Conservation (phyloP, 169 alveolate species). For the Plasmodium berghei region DNA sequence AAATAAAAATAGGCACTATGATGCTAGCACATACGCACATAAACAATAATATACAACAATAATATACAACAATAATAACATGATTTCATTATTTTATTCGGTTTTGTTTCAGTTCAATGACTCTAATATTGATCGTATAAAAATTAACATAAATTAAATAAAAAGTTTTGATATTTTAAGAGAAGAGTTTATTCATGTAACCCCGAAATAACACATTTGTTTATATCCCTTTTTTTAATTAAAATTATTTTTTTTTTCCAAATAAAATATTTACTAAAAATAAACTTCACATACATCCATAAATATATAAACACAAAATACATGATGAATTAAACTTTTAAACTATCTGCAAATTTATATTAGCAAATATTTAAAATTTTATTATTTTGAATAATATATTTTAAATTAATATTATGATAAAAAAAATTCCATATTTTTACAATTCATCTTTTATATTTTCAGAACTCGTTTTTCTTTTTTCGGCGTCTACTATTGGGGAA, state of each 20-base stretch:
- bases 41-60: not conserved
- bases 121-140: slow-evolving; percentile 30
- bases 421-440: not conserved
- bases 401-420: too few species aligned
- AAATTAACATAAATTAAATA: not conserved
- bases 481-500: slow-evolving; percentile 15
- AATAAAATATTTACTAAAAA: too few species aligned
- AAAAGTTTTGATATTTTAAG: not conserved
- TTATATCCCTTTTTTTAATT: too few species aligned
- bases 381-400: too few species aligned
- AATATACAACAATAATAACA: not conserved
- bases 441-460: slow-evolving; percentile 16
- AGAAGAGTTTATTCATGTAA: not conserved
- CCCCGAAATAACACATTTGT: too few species aligned
- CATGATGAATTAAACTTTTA: too few species aligned
- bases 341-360: too few species aligned
- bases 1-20: not conserved
- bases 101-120: not conserved
- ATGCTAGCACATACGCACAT: not conserved
- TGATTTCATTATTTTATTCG: not conserved
- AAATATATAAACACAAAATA: too few species aligned
- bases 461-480: not conserved
- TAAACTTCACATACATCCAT: too few species aligned
- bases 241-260: too few species aligned
- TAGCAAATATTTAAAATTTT: too few species aligned